A percentile compares a stretch with the other conserved stretches of the same genome.
Conservation (phyloP, 176 grass and related monocot species). For the Ensete ventricosum region DNA sequence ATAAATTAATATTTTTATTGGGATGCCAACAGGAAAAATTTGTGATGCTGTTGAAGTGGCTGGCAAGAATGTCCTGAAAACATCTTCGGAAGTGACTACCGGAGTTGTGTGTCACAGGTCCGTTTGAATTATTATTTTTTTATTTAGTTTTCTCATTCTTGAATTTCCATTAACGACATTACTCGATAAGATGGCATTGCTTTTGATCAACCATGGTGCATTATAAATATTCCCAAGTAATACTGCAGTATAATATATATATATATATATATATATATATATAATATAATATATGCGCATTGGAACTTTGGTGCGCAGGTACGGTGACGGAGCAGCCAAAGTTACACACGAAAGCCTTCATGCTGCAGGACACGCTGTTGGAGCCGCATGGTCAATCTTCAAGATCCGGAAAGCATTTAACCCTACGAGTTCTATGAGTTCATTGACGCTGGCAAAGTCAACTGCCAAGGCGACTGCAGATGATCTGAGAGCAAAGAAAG, state of each 20-base stretch:
- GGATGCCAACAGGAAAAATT: conserved; percentile 46
- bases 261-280: no score
- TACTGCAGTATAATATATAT: not conserved
- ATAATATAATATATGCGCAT: not conserved
- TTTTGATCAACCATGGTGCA: no score
- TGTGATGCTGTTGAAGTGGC: conserved; percentile 89
- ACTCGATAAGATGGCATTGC: not conserved
- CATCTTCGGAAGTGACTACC: conserved; percentile 75
- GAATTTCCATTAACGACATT: not conserved
- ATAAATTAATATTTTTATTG: not conserved
- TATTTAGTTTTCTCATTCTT: not conserved
- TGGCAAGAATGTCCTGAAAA: conserved; percentile 87
- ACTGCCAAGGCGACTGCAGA: conserved; percentile 49
- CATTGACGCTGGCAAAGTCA: conserved; percentile 40
- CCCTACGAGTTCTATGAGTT: conserved; percentile 57
- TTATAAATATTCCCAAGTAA: no score
- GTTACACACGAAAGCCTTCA: conserved; percentile 55
- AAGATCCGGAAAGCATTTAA: conserved; percentile 84
- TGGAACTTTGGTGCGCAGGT: conserved; percentile 32
- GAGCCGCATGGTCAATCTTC: conserved; percentile 86
- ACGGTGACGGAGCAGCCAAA: conserved; percentile 70
- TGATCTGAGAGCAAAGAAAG: conserved; percentile 34
- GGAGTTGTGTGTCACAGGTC: conserved; percentile 80
- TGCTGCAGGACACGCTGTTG: conserved; percentile 73
- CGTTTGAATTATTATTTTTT: not conserved